phyloP scores from a whole-genome alignment of 495 filamentous ascomycete species.

The Apiosordaria backusii region DNA sequence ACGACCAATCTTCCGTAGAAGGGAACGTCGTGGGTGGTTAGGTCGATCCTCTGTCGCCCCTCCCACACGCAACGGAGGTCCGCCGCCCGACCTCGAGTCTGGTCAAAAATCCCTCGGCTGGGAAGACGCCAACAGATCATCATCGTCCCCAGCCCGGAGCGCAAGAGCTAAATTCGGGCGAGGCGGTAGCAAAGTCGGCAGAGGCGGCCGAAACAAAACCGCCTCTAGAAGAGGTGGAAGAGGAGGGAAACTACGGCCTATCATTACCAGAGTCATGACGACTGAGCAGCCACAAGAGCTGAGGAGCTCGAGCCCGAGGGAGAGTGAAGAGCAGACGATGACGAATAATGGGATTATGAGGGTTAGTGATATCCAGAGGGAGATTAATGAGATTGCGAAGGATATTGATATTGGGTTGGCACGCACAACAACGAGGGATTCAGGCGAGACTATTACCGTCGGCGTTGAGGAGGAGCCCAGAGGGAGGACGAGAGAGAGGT shows the following conservation, averaged over 20 bases:
- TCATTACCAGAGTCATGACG: slow-evolving; percentile 28
- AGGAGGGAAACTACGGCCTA: slow-evolving; percentile 21
- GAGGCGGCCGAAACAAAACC: neutral
- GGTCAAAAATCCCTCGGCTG: neutral
- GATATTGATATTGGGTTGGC: slow-evolving; percentile 28
- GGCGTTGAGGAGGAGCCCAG: slow-evolving; percentile 18
- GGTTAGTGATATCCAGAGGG: slow-evolving; percentile 38
- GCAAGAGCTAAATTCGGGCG: neutral
- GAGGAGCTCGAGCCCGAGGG: slow-evolving; percentile 34
- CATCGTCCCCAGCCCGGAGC: neutral
- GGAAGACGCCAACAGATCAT: neutral
- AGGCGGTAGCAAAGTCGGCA: neutral
- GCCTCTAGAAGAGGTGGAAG: neutral
- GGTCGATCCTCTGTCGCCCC: slow-evolving; percentile 3
- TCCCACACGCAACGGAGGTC: neutral
- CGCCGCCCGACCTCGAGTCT: neutral
- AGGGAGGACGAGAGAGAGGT: slow-evolving; percentile 15
- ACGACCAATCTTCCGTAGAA: slow-evolving; percentile 37
- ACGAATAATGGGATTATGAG: slow-evolving; percentile 44
- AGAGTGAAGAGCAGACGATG: slow-evolving; percentile 45
- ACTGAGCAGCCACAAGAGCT: slow-evolving; percentile 34
- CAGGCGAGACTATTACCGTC: slow-evolving; percentile 17
- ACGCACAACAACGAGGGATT: slow-evolving; percentile 18
- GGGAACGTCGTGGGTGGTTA: slow-evolving; percentile 38
- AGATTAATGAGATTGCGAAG: slow-evolving; percentile 34